Percentiles rank a stretch among this genome's conserved stretches.
phyloP scores from a whole-genome alignment of 345 rosid genomes.

The Triadica sebifera region DNA sequence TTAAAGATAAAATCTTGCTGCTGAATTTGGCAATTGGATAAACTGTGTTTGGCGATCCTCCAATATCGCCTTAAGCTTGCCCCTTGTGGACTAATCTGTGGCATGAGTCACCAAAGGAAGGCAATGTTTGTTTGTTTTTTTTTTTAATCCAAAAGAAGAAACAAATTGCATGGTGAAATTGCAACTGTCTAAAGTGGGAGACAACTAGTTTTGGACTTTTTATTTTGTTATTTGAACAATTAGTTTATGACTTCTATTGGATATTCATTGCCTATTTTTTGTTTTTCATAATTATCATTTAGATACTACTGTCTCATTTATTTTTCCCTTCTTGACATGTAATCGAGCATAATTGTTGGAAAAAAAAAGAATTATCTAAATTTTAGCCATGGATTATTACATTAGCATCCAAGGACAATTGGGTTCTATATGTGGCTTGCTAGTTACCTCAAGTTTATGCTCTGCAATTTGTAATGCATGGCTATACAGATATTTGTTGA shows the following conservation, averaged over 20 bases:
- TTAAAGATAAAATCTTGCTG: not conserved
- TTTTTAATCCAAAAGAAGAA: not conserved
- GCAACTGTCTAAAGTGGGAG: constrained; percentile 11
- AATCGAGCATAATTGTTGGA: too few species aligned
- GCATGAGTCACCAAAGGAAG: not conserved
- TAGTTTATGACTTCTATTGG: constrained; percentile 14
- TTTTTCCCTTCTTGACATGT: too few species aligned
- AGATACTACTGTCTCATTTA: not conserved
- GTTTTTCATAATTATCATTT: not conserved
- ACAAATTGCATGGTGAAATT: constrained; percentile 13
- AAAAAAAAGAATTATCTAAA: too few species aligned
- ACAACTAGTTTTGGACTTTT: constrained; percentile 20
- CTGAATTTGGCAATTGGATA: constrained; percentile 13
- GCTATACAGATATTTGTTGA: too few species aligned
- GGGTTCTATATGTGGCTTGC: too few species aligned
- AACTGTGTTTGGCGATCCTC: constrained; percentile 8
- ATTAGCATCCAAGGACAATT: too few species aligned
- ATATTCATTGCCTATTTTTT: not conserved
- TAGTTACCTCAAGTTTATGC: too few species aligned
- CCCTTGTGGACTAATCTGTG: too few species aligned
- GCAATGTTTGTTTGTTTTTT: not conserved
- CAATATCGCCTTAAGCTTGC: not conserved
- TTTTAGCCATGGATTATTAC: too few species aligned
- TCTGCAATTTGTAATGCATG: too few species aligned
- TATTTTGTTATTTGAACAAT: constrained; percentile 17